Conservation (phyloP, 805 yeast species). For the Candida ovalis region DNA sequence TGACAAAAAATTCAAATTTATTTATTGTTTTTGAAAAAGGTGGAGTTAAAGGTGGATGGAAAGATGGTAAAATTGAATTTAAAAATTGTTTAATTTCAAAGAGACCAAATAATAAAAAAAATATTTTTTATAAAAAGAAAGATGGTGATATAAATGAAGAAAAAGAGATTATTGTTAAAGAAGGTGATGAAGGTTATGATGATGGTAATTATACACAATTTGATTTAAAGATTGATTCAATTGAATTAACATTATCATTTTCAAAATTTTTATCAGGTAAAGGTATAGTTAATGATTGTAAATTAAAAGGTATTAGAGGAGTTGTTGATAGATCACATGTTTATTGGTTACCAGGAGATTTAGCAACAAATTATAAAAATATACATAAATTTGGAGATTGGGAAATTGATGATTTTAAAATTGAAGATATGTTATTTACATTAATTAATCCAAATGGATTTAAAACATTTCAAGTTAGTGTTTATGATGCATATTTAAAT, state of each 20-base stretch:
- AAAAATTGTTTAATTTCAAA: slow-evolving; percentile 81
- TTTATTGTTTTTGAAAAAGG: slow-evolving; percentile 78
- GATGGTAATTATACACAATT: slow-evolving; percentile 97
- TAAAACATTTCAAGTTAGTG: slow-evolving; percentile 80
- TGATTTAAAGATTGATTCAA: slow-evolving; percentile 84
- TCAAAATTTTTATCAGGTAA: slow-evolving; percentile 85
- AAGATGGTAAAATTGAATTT: slow-evolving; percentile 78
- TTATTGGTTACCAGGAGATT: slow-evolving; percentile 75
- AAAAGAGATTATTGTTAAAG: background rate
- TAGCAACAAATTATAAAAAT: slow-evolving; percentile 76
- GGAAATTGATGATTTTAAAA: slow-evolving; percentile 75
- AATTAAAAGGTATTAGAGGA: slow-evolving; percentile 84
- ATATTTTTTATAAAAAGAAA: slow-evolving; percentile 30
- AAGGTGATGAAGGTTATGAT: slow-evolving; percentile 40
- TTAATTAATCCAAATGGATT: slow-evolving; percentile 77
- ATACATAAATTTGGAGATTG: slow-evolving; percentile 83
- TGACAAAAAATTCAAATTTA: slow-evolving; percentile 78
- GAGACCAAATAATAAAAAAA: slow-evolving; percentile 55
- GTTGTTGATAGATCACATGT: slow-evolving; percentile 90
- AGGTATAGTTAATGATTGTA: slow-evolving; percentile 80
- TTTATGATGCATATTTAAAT: slow-evolving; percentile 82
- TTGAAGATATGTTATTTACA: slow-evolving; percentile 84
- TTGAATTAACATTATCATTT: slow-evolving; percentile 75
- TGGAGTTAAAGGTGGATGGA: slow-evolving; percentile 94
- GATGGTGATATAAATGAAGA: slow-evolving; percentile 4